Evolutionary conservation across 148 eudicot species (phyloP).

Genomic region (Rhododendron mucronatum): DNA sequence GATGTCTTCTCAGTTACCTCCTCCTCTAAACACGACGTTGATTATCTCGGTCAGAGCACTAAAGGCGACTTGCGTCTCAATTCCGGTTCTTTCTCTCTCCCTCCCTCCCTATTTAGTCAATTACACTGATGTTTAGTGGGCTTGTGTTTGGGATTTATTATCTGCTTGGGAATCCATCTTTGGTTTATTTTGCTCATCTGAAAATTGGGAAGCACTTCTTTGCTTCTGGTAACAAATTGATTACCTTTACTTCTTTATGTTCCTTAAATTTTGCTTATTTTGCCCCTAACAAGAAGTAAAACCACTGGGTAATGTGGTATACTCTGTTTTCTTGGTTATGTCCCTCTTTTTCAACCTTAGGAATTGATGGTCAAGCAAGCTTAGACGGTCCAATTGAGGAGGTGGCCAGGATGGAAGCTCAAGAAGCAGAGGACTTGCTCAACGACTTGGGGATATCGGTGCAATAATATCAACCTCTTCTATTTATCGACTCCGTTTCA

Average conservation of each 20-base stretch:
- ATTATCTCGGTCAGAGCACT: constrained; percentile 87
- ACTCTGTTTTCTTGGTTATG: not conserved
- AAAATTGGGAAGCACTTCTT: not conserved
- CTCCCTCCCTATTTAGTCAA: not conserved
- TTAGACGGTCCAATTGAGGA: constrained; percentile 82
- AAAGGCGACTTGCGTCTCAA: constrained; percentile 72
- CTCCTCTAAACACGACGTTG: constrained; percentile 43
- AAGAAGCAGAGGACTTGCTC: constrained; percentile 70
- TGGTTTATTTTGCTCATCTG: not conserved
- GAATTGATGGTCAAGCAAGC: constrained; percentile 36
- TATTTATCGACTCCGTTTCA: not conserved
- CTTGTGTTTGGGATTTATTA: not conserved
- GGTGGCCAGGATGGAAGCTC: constrained; percentile 73
- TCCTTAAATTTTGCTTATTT: not conserved
- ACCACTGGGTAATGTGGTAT: not conserved
- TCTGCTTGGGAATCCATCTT: not conserved
- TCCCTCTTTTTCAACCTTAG: constrained; percentile 16
- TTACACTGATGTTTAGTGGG: not conserved
- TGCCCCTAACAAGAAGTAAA: not conserved
- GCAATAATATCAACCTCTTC: not conserved
- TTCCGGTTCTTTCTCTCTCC: constrained; percentile 17
- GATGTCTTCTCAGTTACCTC: constrained; percentile 51
- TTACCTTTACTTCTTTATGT: not conserved
- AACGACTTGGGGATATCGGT: constrained; percentile 67
- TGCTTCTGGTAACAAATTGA: not conserved